Evolutionary conservation across 768 basidiomycete species (phyloP).

Genomic region (Boletus rubescentipes): DNA sequence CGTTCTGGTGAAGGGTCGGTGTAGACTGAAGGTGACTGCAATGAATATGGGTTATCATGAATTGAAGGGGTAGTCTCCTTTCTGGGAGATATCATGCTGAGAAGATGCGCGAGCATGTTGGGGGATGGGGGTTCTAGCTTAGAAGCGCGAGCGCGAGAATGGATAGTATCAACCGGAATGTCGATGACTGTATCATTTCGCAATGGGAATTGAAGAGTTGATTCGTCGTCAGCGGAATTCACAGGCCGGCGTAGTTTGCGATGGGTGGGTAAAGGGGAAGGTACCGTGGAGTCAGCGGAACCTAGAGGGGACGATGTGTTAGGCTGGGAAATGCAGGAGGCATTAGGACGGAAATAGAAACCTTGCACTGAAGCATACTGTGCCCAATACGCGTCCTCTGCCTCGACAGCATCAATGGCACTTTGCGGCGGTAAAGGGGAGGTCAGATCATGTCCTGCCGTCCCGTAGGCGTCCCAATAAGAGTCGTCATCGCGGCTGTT

Average conservation of each 20-base stretch:
- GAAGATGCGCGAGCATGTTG: constrained; percentile 24
- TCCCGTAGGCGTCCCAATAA: constrained; percentile 70
- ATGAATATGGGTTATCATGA: constrained; percentile 8
- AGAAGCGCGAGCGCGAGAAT: constrained; percentile 8
- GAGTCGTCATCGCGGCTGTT: constrained; percentile 43
- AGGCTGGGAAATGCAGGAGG: constrained; percentile 4
- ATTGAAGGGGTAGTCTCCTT: constrained; percentile 13
- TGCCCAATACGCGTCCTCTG: constrained; percentile 74
- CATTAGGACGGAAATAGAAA: constrained; percentile 30
- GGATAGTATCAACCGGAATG: constrained; percentile 20
- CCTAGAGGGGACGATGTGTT: constrained; percentile 39
- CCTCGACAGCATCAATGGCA: constrained; percentile 11
- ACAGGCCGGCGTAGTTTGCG: constrained; percentile 25
- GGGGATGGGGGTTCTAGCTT: constrained; percentile 28
- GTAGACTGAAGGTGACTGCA: constrained; percentile 6
- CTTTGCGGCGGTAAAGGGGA: constrained; percentile 17
- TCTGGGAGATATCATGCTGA: constrained; percentile 26
- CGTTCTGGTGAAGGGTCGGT: constrained; percentile 12
- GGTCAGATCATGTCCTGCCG: constrained; percentile 31
- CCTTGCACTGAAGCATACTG: constrained; percentile 71
- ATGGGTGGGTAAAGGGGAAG: constrained; percentile 42
- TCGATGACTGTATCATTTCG: constrained; percentile 12
- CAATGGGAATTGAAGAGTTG: background rate
- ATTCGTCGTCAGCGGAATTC: constrained; percentile 2
- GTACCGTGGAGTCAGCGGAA: constrained; percentile 69